These are phyloP conservation scores for Neonectria punicea DNA, from an alignment of 2,329 filamentous ascomycete species.

Conservation along the genomic window DNA sequence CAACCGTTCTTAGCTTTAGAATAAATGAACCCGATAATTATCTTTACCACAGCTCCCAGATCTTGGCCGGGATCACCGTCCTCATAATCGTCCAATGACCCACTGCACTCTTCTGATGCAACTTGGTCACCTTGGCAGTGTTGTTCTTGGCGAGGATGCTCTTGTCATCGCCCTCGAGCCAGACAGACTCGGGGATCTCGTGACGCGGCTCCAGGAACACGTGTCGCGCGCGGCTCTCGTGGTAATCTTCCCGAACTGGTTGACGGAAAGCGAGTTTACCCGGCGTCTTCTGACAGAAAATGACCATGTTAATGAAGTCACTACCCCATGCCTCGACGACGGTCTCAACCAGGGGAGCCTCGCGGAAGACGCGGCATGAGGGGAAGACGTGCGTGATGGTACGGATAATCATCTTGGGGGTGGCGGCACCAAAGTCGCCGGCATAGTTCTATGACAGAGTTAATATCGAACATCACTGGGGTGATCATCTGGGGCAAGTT, in stretches of 20 bases:
- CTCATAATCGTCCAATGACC: constrained; percentile 96
- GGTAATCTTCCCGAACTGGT: constrained; percentile 71
- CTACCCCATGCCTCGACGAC: constrained; percentile 59
- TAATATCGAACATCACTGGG: constrained; percentile 22
- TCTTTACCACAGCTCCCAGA: constrained; percentile 89
- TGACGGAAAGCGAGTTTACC: constrained; percentile 71
- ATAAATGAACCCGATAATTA: neutral
- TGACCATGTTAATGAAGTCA: constrained; percentile 95
- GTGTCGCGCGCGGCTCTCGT: constrained; percentile 76
- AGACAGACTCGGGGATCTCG: constrained; percentile 69
- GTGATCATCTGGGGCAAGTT: neutral
- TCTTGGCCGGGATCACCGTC: constrained; percentile 75
- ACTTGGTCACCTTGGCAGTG: constrained; percentile 73
- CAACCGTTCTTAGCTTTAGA: neutral
- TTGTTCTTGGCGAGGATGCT: constrained; percentile 70
- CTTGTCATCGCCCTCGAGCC: constrained; percentile 57
- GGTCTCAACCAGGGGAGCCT: constrained; percentile 66
- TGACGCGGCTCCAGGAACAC: constrained; percentile 77
- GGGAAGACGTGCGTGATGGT: constrained; percentile 87
- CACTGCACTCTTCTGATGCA: constrained; percentile 79
- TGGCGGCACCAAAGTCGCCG: constrained; percentile 82
- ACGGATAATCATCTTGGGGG: constrained; percentile 80
- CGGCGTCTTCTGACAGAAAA: constrained; percentile 83
- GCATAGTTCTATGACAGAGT: constrained; percentile 80
- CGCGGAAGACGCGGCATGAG: constrained; percentile 91